A percentile compares a stretch with the other conserved stretches of the same genome.
phyloP scores from a whole-genome alignment of 768 basidiomycete species.

The Russula virescens region DNA sequence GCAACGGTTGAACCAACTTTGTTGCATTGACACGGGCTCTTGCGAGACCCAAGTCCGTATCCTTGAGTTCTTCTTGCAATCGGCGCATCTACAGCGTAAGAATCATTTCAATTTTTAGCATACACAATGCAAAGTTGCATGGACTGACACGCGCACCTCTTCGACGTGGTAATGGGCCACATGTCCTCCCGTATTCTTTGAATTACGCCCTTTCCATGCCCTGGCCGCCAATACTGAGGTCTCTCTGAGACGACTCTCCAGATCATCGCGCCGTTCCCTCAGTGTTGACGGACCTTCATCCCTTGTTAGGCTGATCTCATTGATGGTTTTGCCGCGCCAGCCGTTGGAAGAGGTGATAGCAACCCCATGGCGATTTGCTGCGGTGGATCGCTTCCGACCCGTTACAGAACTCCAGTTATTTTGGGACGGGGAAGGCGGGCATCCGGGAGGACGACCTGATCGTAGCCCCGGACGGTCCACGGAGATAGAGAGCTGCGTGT shows the following conservation, averaged over 20 bases:
- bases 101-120: neutral
- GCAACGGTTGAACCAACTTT: conserved; percentile 38
- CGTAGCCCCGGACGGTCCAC: neutral
- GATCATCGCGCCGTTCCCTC: conserved; percentile 38
- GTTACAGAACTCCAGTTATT: conserved; percentile 56
- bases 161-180: conserved; percentile 74
- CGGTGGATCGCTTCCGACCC: conserved; percentile 30
- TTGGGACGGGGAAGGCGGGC: conserved; percentile 6
- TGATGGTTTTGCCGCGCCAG: conserved; percentile 32
- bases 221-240: conserved; percentile 58
- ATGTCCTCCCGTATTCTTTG: conserved; percentile 60
- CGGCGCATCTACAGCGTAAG: conserved; percentile 36
- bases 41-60: conserved; percentile 57
- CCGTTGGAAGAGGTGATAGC: conserved; percentile 43
- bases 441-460: conserved; percentile 29
- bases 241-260: conserved; percentile 48
- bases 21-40: conserved; percentile 55
- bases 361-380: conserved; percentile 39
- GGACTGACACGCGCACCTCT: conserved; percentile 38
- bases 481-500: conserved; percentile 19
- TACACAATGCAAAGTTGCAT: too few relatives aligned
- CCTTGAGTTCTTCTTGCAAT: conserved; percentile 36
- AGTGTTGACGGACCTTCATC: conserved; percentile 26
- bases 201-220: conserved; percentile 62
- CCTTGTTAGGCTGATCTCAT: conserved; percentile 42